Evolutionary conservation across 352 stramenopile species (phyloP).

Genomic region (Peronospora farinosa): DNA sequence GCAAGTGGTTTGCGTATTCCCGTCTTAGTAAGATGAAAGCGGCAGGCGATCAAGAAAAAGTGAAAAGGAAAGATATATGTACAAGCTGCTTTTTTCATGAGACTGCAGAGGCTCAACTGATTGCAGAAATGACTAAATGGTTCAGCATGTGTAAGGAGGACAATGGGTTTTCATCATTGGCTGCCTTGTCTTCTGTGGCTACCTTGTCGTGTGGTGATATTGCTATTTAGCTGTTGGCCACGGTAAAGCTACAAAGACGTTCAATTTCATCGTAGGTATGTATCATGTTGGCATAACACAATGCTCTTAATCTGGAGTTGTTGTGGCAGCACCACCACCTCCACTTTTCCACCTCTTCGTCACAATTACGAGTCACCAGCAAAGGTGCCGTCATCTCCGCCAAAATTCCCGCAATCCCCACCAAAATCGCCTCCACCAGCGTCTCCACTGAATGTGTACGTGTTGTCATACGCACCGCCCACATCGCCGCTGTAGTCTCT

Average conservation of each 20-base stretch:
- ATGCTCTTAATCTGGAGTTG: not conserved
- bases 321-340: not conserved
- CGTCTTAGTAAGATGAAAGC: conserved; percentile 9
- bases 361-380: conserved; percentile 41
- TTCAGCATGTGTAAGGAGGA: too few species aligned
- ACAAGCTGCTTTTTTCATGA: conserved; percentile 17
- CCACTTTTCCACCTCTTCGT: not conserved
- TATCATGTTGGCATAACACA: not conserved
- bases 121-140: too few species aligned
- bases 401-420: conserved; percentile 11
- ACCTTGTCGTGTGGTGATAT: not conserved
- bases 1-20: conserved; percentile 7
- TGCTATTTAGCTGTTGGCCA: too few species aligned
- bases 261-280: not conserved
- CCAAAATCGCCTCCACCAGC: conserved; percentile 34
- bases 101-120: not conserved
- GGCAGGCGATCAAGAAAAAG: conserved; percentile 8
- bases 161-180: too few species aligned
- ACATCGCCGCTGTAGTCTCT: conserved; percentile 37
- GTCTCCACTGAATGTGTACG: conserved; percentile 53
- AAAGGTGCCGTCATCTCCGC: conserved; percentile 37
- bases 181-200: not conserved
- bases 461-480: conserved; percentile 29
- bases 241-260: not conserved
- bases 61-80: conserved; percentile 17